phyloP scores from a whole-genome alignment of 495 filamentous ascomycete genomes.

The Usnea hakonensis region DNA sequence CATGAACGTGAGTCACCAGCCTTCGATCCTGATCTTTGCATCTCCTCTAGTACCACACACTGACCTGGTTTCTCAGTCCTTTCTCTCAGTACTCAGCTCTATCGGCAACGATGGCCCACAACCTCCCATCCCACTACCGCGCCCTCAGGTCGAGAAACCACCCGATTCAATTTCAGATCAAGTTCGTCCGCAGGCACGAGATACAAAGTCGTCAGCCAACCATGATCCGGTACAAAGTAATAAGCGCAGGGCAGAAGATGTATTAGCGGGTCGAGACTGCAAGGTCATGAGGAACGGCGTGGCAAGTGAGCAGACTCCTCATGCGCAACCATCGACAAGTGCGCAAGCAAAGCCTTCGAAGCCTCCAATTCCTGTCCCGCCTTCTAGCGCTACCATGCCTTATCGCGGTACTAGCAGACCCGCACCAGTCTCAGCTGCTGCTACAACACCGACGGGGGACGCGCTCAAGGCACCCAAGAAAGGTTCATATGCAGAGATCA shows the following conservation, averaged over 20 bases:
- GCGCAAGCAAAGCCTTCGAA: conserved; percentile 24
- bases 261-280: conserved; percentile 6
- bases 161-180: conserved; percentile 21
- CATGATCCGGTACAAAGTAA: neutral
- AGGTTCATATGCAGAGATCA: conserved; percentile 58
- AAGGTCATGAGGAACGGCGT: conserved; percentile 13
- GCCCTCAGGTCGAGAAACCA: conserved; percentile 28
- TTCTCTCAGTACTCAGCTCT: conserved; percentile 51
- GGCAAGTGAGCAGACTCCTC: conserved; percentile 5
- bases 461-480: conserved; percentile 39
- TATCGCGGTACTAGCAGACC: conserved; percentile 33
- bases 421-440: conserved; percentile 19
- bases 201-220: conserved; percentile 30
- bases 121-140: conserved; percentile 28
- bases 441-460: conserved; percentile 1
- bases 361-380: conserved; percentile 6
- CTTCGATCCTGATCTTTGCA: conserved; percentile 1
- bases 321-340: conserved; percentile 12
- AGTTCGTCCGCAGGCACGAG: conserved; percentile 9
- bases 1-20: conserved; percentile 41
- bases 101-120: conserved; percentile 40
- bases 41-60: conserved; percentile 10
- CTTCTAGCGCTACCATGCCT: conserved; percentile 26
- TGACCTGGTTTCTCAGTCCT: conserved; percentile 38
- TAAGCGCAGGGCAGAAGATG: conserved; percentile 31